Evolutionary conservation across 2,329 filamentous ascomycete genomes (phyloP).

Genomic region (Trichoderma simmonsii): DNA sequence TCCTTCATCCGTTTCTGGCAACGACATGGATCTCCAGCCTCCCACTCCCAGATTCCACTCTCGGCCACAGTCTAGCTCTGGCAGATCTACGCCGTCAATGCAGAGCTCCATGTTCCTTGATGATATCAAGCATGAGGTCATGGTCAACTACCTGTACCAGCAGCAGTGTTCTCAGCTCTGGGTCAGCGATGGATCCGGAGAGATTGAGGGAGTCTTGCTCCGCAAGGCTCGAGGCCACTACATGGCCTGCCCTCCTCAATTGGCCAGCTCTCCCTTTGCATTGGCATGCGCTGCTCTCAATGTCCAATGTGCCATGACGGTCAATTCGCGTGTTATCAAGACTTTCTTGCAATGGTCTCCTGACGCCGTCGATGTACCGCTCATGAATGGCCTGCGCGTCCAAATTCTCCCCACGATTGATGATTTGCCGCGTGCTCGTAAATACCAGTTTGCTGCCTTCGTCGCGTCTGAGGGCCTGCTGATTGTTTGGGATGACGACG

Average conservation of each 20-base stretch:
- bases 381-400: constrained; percentile 73
- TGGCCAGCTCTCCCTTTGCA: constrained; percentile 62
- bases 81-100: constrained; percentile 39
- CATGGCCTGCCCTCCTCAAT: constrained; percentile 66
- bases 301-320: constrained; percentile 73
- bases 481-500: constrained; percentile 80
- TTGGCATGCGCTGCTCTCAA: constrained; percentile 66
- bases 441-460: constrained; percentile 79
- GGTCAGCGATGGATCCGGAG: constrained; percentile 66
- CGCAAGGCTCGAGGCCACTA: constrained; percentile 66
- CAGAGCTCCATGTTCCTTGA: constrained; percentile 58
- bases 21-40: constrained; percentile 48
- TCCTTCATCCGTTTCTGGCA: constrained; percentile 27
- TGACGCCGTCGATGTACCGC: constrained; percentile 69
- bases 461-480: constrained; percentile 67
- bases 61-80: constrained; percentile 42
- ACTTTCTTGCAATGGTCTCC: constrained; percentile 72
- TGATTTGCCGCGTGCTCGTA: constrained; percentile 67
- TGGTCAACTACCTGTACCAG: constrained; percentile 80
- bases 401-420: constrained; percentile 72
- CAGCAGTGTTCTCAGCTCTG: constrained; percentile 73
- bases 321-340: constrained; percentile 76
- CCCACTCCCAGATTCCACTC: constrained; percentile 39
- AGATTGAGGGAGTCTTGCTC: constrained; percentile 69
- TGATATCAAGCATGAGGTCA: constrained; percentile 76